These are phyloP conservation scores for Catharanthus roseus DNA, from an alignment of 257 asterid genomes.

Conservation along the genomic window DNA sequence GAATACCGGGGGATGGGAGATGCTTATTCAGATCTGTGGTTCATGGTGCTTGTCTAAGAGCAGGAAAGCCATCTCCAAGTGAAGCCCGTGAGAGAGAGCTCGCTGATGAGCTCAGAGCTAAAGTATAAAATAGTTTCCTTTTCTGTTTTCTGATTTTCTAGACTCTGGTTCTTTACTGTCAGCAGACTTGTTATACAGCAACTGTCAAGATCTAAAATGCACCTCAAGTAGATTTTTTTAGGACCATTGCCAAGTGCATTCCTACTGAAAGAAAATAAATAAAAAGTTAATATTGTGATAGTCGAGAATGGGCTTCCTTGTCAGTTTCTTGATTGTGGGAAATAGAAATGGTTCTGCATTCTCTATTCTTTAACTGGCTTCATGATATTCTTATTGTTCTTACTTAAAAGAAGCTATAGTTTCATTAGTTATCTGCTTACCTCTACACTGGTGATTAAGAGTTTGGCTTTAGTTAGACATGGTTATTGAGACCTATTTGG, in stretches of 20 bases:
- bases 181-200: background rate
- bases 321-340: background rate
- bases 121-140: constrained; percentile 24
- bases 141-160: too few species aligned
- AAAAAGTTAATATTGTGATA: background rate
- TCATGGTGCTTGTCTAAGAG: constrained; percentile 58
- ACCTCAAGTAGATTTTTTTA: background rate
- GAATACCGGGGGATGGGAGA: constrained; percentile 78
- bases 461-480: too few species aligned
- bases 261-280: background rate
- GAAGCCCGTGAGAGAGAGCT: constrained; percentile 53
- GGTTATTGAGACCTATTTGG: too few species aligned
- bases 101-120: constrained; percentile 69
- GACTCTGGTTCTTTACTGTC: background rate
- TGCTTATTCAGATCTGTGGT: constrained; percentile 72
- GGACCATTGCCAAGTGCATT: background rate
- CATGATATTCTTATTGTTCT: background rate
- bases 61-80: constrained; percentile 54
- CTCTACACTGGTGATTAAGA: too few species aligned
- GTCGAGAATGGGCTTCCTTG: background rate
- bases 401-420: background rate
- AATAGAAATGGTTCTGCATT: background rate
- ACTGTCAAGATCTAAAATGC: background rate
- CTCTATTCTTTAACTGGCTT: background rate
- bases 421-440: too few species aligned